Conservation (phyloP, 495 filamentous ascomycete species). For the Podospora didyma region DNA sequence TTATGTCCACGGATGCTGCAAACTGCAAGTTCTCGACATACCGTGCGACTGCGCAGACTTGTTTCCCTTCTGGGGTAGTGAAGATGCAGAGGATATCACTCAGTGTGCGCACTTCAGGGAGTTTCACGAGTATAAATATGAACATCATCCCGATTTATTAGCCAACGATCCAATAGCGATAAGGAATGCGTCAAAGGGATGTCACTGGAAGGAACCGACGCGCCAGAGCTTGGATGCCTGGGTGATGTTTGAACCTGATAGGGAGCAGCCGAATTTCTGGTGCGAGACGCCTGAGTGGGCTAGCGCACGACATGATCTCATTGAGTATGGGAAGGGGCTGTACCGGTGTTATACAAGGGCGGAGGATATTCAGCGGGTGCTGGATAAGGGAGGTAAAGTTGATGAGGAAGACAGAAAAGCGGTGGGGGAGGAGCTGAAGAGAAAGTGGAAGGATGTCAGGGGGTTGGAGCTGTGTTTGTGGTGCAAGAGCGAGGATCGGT, state of each 20-base stretch:
- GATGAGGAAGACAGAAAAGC: too few relatives aligned
- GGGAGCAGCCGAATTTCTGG: not conserved
- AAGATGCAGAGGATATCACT: conserved; percentile 2
- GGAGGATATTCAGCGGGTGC: too few relatives aligned
- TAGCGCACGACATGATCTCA: too few relatives aligned
- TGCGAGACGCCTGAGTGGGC: not conserved
- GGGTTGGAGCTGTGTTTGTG: too few relatives aligned
- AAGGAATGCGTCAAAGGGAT: too few relatives aligned
- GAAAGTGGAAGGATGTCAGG: too few relatives aligned
- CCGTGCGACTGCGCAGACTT: not conserved
- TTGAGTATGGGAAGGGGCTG: too few relatives aligned
- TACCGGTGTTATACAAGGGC: too few relatives aligned
- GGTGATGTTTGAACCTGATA: not conserved
- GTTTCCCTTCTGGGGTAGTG: not conserved
- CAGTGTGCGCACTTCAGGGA: conserved; percentile 1
- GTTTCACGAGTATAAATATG: conserved; percentile 3
- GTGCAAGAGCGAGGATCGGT: too few relatives aligned
- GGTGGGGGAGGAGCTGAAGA: too few relatives aligned
- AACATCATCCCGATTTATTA: not conserved
- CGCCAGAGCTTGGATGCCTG: not conserved
- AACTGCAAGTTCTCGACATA: not conserved
- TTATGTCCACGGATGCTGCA: conserved; percentile 4
- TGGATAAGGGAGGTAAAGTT: too few relatives aligned
- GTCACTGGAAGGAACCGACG: not conserved
- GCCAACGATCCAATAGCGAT: too few relatives aligned